Evolutionary conservation across 768 basidiomycete genomes (phyloP), one percentile per base, ranked within the genome.

Genomic region (Strobilomyces echinocephalus): DNA sequence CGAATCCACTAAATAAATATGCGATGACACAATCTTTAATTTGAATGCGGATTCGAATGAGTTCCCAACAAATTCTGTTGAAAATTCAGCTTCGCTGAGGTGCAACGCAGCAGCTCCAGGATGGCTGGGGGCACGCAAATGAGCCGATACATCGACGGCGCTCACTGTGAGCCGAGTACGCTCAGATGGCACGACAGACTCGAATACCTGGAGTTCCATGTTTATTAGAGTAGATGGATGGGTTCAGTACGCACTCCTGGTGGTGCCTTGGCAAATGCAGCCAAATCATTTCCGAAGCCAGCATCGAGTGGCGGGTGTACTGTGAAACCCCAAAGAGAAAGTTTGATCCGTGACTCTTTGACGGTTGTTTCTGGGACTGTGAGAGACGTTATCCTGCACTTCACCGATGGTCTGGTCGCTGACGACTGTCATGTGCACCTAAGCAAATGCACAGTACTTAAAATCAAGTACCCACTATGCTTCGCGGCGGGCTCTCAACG

Each of bases 181-280:
- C 66, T 98, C 97, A 51, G 79, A 92, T 1, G 97, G 97, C 15
- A 93, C 82, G 12, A 97, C 93, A 21, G 91, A 80, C 68, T 95
- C 95, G 63, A 99, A 99, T 1, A 89, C 87, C 93, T 84, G 55
- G 7, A 34, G 45, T 16, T 28, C 45, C 26, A 18, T 30, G 21
- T 54, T 39, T 38, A 26, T 46, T 55, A 45, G 56, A 49, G 21
- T 18, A 35, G 18, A 15, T 10, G 43, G 41, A 49, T 38, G 26
- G 31, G 48, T 46, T 46, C n/a, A 50, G 42, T 10, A 77, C 88
- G 56, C 69, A 94, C 95, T 20, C 90, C 94, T 43, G 91, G 88
- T 5, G 97, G 97, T 26, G 92, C 82, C 67, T 91, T 91, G 16
- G 75, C 72, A 62, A 93, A 95, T 1, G 53, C 47, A 3, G 66